Conservation (phyloP, 2,329 filamentous ascomycete species). For the Lasiodiplodia sp. region DNA sequence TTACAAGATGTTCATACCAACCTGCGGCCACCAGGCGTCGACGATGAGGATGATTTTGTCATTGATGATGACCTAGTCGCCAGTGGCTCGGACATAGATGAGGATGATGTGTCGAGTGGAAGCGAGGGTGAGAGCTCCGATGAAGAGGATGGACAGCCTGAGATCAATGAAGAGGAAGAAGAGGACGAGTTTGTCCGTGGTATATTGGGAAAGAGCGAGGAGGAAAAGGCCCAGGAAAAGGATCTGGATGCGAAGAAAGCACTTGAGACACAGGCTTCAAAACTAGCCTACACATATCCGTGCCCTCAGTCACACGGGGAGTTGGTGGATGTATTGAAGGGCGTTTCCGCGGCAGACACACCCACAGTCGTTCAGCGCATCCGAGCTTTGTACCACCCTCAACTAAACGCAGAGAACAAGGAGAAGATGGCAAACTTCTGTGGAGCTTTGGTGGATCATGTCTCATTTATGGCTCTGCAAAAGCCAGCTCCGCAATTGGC, state of each 20-base stretch:
- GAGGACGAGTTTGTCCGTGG: constrained; percentile 57
- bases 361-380: constrained; percentile 87
- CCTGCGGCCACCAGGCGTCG: constrained; percentile 57
- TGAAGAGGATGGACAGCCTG: constrained; percentile 41
- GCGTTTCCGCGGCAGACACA: constrained; percentile 69
- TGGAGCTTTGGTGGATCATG: constrained; percentile 69
- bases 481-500: constrained; percentile 65
- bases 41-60: constrained; percentile 93
- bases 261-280: constrained; percentile 56
- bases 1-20: constrained; percentile 53
- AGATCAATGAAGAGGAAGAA: constrained; percentile 45
- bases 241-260: constrained; percentile 53
- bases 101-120: constrained; percentile 37
- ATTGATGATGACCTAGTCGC: constrained; percentile 90
- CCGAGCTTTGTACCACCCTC: constrained; percentile 89
- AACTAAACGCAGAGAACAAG: constrained; percentile 85
- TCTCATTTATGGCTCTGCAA: constrained; percentile 64
- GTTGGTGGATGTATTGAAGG: constrained; percentile 69
- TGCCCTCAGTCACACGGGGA: constrained; percentile 83
- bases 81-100: constrained; percentile 69
- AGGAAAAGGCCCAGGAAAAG: constrained; percentile 57
- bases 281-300: constrained; percentile 80
- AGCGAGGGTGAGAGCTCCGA: constrained; percentile 44
- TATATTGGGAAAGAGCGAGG: constrained; percentile 52
- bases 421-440: constrained; percentile 77